Percentiles rank a stretch among this genome's conserved stretches.
phyloP scores from a whole-genome alignment of 257 asterid species.

The Primulina tabacum region DNA sequence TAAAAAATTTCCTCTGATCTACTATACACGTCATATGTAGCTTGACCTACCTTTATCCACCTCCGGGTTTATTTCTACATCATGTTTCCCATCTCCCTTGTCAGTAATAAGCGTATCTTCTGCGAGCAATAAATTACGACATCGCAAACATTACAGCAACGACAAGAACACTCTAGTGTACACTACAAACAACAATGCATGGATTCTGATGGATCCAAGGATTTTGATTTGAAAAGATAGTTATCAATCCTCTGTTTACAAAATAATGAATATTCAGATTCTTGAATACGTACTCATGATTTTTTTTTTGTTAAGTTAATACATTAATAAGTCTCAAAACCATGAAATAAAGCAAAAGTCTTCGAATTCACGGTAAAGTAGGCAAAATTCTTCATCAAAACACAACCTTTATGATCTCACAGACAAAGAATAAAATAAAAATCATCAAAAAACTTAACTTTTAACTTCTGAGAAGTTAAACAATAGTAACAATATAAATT shows the following conservation, averaged over 20 bases:
- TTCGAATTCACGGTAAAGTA: background rate
- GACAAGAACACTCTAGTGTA: background rate
- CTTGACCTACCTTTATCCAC: slow-evolving; percentile 31
- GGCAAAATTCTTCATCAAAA: background rate
- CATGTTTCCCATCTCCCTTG: slow-evolving; percentile 36
- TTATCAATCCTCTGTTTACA: background rate
- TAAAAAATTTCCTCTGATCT: background rate
- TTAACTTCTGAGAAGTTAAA: background rate
- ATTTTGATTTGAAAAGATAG: background rate
- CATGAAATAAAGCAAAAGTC: background rate
- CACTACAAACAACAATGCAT: slow-evolving; percentile 1
- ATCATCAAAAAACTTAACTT: too few relatives aligned
- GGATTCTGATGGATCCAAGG: slow-evolving; percentile 1
- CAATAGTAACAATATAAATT: background rate
- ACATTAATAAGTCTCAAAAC: background rate
- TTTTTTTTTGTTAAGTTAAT: background rate
- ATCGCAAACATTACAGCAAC: background rate
- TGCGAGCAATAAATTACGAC: slow-evolving; percentile 30
- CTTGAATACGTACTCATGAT: background rate
- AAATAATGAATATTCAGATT: background rate
- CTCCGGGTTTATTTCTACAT: slow-evolving; percentile 30
- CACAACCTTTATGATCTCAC: background rate
- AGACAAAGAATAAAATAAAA: too few relatives aligned
- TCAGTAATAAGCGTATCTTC: slow-evolving; percentile 32
- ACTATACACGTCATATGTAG: background rate